These are phyloP conservation scores for Fraxinus pennsylvanica DNA, from an alignment of 257 asterid species.

Conservation along the genomic window DNA sequence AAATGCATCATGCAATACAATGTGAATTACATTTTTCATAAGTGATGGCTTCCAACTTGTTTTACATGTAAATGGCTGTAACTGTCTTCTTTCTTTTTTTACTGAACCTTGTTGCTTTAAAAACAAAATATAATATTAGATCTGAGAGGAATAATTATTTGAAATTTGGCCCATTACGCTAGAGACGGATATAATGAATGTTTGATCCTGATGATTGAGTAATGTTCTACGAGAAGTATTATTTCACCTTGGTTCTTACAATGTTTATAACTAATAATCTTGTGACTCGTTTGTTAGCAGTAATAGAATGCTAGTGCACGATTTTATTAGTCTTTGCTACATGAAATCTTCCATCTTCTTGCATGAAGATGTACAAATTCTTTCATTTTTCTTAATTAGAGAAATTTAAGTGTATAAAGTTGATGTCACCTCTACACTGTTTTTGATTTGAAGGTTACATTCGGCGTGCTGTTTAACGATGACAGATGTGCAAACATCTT, in stretches of 20 bases:
- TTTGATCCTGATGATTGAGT: neutral
- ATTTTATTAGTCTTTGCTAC: neutral
- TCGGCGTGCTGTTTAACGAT: constrained; percentile 81
- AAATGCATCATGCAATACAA: neutral
- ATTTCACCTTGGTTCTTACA: neutral
- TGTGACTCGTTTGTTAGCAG: neutral
- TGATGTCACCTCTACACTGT: neutral
- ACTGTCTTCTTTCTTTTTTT: neutral
- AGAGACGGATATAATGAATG: neutral
- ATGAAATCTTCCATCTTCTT: neutral
- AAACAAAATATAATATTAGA: neutral
- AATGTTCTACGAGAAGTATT: no score
- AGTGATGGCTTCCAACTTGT: neutral
- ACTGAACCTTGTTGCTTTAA: neutral
- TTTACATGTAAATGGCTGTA: neutral
- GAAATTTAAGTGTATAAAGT: no score
- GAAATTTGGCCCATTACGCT: neutral
- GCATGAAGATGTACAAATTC: neutral
- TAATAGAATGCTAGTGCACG: neutral
- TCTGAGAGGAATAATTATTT: neutral
- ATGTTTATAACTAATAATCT: no score
- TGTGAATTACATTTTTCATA: neutral
- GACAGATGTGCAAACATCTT: constrained; percentile 94
- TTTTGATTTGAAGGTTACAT: constrained; percentile 67
- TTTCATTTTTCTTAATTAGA: no score